phyloP scores from a whole-genome alignment of 2,329 filamentous ascomycete species.

The Emmonsiellopsis sp. region DNA sequence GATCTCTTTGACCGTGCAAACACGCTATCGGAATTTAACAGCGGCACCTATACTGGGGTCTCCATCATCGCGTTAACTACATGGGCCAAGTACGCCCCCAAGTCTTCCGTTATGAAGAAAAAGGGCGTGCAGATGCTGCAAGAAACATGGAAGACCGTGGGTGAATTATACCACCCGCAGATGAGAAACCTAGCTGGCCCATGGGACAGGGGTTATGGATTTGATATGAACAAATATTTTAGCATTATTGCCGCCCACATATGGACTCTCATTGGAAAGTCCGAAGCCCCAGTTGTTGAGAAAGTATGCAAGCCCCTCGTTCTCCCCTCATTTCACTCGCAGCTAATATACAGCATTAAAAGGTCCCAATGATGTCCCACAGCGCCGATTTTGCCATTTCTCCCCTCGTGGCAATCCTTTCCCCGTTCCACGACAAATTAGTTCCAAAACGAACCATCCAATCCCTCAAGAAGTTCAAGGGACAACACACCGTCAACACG shows the following conservation, averaged over 20 bases:
- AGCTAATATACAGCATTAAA: neutral
- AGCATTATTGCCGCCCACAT: constrained; percentile 50
- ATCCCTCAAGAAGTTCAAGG: constrained; percentile 31
- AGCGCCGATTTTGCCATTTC: constrained; percentile 42
- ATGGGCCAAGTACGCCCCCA: constrained; percentile 50
- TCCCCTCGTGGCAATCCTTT: constrained; percentile 30
- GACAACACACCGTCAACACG: constrained; percentile 44
- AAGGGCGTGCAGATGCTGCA: constrained; percentile 44
- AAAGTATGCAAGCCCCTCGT: neutral
- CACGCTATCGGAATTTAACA: constrained; percentile 55
- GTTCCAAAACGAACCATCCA: constrained; percentile 21
- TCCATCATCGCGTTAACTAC: constrained; percentile 50
- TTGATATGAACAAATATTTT: constrained; percentile 54
- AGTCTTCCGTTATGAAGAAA: constrained; percentile 44
- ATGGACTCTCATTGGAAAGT: constrained; percentile 39
- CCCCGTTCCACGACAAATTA: constrained; percentile 14
- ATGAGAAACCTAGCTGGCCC: constrained; percentile 54
- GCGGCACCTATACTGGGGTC: constrained; percentile 54
- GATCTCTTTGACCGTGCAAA: constrained; percentile 46
- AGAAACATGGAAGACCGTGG: constrained; percentile 44
- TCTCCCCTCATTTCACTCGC: neutral
- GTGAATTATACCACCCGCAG: constrained; percentile 47
- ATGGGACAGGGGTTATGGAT: constrained; percentile 56
- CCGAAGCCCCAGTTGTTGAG: constrained; percentile 41
- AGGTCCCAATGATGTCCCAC: neutral